Base-by-base conservation (phyloP, 257 asterid species). In the Petrea volubilis region DNA sequence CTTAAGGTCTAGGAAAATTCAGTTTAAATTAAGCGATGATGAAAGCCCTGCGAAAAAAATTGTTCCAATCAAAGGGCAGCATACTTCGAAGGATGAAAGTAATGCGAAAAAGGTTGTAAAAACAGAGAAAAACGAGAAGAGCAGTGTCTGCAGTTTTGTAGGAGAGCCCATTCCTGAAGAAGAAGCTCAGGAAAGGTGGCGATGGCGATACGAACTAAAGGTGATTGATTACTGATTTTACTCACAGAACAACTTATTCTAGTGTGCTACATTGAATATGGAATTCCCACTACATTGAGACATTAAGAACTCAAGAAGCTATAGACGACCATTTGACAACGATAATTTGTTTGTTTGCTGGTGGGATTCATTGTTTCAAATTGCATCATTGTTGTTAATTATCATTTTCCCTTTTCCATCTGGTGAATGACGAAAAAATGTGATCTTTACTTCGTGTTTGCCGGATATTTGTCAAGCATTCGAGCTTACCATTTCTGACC, bases 191-290 rank as follows among this genome's bases (percentile, higher is more conserved):
- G 50, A 74, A 66, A 80, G 82, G 77, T 93, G 97, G 97, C 74
- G 71, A 28, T 93, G 98, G 98, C 87, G 98, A 18, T 91, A 91
- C n/a, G 94, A 93, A 15, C 72, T 93, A 62, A 93, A 91, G 98
- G 98, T 93, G 31, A 46, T 41, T 74, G 28, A 15, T 23, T 61
- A 5, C 61, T 73, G 14, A 66, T 36, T 46, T 68, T 41, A 53
- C 50, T 50, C 21, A 13, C 7, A 50, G 24, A 40, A 21, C 21
- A 21, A 5, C 9, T 58, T 2, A 3, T 31, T 46, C 29, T 17
- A 18, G 49, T 40, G 5, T 25, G 13, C 41, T 65, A 36, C 9
- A 24, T 25, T 70, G 73, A 63, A 63, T 64, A 20, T 38, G 53
- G 29, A 9, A 12, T 63, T 63, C 52, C 18, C 36, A 13, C 27